Conservation (phyloP, 805 yeast species). For the Isabelozyma pseudorhagii region DNA sequence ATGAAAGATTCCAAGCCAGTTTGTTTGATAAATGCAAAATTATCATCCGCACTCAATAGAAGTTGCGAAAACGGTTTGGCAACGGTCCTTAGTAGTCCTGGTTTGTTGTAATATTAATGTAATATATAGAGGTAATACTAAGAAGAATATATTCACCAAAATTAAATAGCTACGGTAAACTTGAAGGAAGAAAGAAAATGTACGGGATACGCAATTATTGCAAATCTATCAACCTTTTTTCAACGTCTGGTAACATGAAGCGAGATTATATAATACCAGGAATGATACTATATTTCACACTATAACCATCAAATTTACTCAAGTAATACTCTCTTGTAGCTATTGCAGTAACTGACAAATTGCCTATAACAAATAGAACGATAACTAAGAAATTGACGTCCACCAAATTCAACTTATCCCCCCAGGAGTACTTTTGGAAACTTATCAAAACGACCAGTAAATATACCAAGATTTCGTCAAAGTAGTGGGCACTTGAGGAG, state of each 20-base stretch:
- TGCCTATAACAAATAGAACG: slow-evolving; percentile 36
- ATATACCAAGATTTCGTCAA: slow-evolving; percentile 63
- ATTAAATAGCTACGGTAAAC: neutral
- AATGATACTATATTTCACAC: slow-evolving; percentile 29
- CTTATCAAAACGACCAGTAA: slow-evolving; percentile 20
- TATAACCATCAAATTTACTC: slow-evolving; percentile 22
- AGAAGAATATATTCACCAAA: neutral
- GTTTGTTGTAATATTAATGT: neutral
- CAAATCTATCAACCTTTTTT: too few relatives aligned
- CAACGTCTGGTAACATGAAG: too few relatives aligned
- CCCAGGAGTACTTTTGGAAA: slow-evolving; percentile 10
- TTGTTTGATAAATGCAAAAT: slow-evolving; percentile 44
- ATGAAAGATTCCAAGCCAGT: slow-evolving; percentile 35
- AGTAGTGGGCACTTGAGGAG: slow-evolving; percentile 66
- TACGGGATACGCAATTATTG: too few relatives aligned
- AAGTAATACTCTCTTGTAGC: slow-evolving; percentile 51
- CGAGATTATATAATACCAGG: slow-evolving; percentile 29
- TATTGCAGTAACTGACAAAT: slow-evolving; percentile 53
- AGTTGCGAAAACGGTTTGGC: neutral
- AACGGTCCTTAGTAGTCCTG: neutral
- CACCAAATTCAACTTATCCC: slow-evolving; percentile 12
- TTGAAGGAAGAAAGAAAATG: too few relatives aligned
- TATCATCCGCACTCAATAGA: slow-evolving; percentile 19
- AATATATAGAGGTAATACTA: neutral
- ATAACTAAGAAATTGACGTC: slow-evolving; percentile 18